Conservation (phyloP, 345 rosid genomes). For the Clausena lansium region DNA sequence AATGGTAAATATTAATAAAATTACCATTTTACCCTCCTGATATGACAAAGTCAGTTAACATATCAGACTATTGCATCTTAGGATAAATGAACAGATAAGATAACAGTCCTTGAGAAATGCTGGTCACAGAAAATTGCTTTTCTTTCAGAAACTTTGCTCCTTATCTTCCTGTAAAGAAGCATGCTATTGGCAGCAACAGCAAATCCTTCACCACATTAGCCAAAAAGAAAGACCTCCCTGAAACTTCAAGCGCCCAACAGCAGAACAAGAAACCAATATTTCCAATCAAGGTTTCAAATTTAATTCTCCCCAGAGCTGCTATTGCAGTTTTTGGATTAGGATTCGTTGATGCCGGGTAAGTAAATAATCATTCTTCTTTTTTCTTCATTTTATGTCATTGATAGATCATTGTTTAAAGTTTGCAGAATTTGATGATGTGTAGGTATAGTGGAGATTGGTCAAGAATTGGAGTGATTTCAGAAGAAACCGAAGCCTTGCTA, state of each 20-base stretch:
- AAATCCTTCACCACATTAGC: conserved; percentile 18
- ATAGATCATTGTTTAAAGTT: background rate
- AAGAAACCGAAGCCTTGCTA: conserved; percentile 60
- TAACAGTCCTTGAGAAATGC: conserved; percentile 20
- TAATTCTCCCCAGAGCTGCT: conserved; percentile 40
- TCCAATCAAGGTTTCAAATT: conserved; percentile 28
- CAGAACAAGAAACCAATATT: conserved; percentile 1
- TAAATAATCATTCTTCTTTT: background rate
- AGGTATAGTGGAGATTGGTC: conserved; percentile 97
- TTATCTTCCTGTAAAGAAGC: conserved; percentile 19
- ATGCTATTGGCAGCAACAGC: background rate
- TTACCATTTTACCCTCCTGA: background rate
- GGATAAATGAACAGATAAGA: background rate
- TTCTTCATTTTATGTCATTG: too few relatives aligned
- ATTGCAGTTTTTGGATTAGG: conserved; percentile 58
- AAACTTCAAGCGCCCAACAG: conserved; percentile 19
- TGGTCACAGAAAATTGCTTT: conserved; percentile 23
- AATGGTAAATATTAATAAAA: background rate
- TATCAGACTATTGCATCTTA: background rate
- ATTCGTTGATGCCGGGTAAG: conserved; percentile 80
- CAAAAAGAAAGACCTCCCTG: conserved; percentile 34
- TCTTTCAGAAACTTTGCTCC: conserved; percentile 15
- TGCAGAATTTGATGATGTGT: background rate
- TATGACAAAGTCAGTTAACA: background rate
- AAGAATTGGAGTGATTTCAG: conserved; percentile 78